These are phyloP conservation scores for Acarospora socialis DNA, from an alignment of 2,329 filamentous ascomycete genomes.

Conservation along the genomic window DNA sequence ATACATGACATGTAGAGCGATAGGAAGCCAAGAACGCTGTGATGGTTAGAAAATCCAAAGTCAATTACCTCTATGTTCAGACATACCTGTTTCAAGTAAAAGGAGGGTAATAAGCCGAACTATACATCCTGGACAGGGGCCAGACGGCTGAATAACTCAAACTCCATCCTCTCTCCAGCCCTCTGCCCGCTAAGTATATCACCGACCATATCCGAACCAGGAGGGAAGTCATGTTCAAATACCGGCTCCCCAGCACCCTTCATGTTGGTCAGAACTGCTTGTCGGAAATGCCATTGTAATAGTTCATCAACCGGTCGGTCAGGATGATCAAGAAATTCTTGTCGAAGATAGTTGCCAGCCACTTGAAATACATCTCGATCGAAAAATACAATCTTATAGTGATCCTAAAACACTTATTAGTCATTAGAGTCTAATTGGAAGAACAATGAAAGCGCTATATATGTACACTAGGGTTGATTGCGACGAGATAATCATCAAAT, in stretches of 20 bases:
- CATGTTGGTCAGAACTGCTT: conserved; percentile 4
- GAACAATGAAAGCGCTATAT: not conserved
- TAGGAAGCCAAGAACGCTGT: too few species aligned
- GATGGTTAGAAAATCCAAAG: too few species aligned
- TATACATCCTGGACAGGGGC: conserved; percentile 2
- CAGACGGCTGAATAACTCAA: conserved; percentile 9
- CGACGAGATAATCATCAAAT: not conserved
- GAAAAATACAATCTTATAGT: conserved; percentile 5
- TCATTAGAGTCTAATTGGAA: not conserved
- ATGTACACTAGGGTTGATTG: not conserved
- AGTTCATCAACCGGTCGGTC: conserved; percentile 1
- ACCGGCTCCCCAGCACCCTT: conserved; percentile 14
- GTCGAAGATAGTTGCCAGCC: conserved; percentile 2
- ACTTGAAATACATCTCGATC: not conserved
- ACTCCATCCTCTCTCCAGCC: conserved; percentile 17
- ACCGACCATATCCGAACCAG: conserved; percentile 4
- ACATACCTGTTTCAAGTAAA: too few species aligned
- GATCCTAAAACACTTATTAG: conserved; percentile 2
- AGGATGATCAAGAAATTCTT: not conserved
- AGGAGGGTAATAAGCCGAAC: too few species aligned
- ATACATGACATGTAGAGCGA: too few species aligned
- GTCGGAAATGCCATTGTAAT: conserved; percentile 4
- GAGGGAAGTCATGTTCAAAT: conserved; percentile 14
- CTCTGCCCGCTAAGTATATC: conserved; percentile 8
- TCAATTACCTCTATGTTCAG: too few species aligned